Evolutionary conservation across 2,329 filamentous ascomycete genomes (phyloP).

Genomic region (Diaporthe ampelina): DNA sequence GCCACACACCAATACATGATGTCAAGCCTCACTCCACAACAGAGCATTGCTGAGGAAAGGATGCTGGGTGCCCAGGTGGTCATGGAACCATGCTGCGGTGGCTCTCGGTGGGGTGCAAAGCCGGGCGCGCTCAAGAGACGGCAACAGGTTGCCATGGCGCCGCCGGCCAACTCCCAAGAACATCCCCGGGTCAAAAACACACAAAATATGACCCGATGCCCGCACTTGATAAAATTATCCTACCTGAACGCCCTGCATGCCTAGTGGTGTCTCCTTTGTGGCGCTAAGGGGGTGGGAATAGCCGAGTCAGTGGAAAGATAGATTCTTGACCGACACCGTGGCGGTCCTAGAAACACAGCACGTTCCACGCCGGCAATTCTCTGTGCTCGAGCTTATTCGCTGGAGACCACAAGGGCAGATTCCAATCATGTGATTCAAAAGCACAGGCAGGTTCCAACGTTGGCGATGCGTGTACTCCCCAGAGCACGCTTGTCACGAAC

Average conservation of each 20-base stretch:
- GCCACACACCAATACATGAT: slow-evolving; percentile 6
- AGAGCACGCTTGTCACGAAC: neutral
- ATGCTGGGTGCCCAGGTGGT: neutral
- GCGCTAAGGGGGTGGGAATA: neutral
- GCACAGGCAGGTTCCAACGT: neutral
- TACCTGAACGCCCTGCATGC: neutral
- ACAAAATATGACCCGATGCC: neutral
- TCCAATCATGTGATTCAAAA: neutral
- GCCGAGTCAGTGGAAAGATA: neutral
- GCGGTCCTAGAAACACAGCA: slow-evolving; percentile 16
- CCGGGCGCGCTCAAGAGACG: neutral
- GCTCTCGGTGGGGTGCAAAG: slow-evolving; percentile 10
- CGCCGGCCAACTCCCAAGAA: neutral
- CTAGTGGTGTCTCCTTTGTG: neutral
- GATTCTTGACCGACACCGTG: neutral
- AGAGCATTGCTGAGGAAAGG: neutral
- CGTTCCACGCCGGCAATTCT: slow-evolving; percentile 1
- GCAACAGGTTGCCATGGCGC: neutral
- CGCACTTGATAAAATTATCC: neutral
- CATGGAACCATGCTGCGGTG: neutral
- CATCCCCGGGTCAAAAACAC: neutral
- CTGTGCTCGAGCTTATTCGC: neutral
- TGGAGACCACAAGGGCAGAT: neutral
- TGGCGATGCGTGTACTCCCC: neutral
- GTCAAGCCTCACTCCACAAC: neutral